Evolutionary conservation across 2,329 filamentous ascomycete genomes (phyloP).

Genomic region (Ophiostoma tasmaniense): DNA sequence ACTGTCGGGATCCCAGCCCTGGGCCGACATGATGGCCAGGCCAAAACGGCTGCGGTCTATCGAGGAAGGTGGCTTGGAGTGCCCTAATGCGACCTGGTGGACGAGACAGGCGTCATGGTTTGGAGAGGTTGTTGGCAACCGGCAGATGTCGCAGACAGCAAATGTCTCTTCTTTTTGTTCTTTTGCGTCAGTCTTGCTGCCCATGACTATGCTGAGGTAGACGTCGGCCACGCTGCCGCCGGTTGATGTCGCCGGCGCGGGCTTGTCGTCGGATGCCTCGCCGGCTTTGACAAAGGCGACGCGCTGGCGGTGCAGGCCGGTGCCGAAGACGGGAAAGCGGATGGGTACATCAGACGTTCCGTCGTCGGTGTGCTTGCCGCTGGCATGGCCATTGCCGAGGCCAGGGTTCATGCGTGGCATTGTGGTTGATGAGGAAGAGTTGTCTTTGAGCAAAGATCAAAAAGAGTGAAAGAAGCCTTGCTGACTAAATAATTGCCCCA

Average conservation of each 20-base stretch:
- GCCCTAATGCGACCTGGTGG: conserved; percentile 61
- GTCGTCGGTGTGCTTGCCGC: conserved; percentile 12
- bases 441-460: background rate
- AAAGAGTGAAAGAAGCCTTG: background rate
- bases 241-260: conserved; percentile 24
- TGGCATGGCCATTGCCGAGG: background rate
- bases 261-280: conserved; percentile 22
- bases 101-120: conserved; percentile 55
- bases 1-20: conserved; percentile 69
- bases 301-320: conserved; percentile 44
- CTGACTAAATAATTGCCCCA: background rate
- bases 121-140: background rate
- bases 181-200: background rate
- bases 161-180: background rate
- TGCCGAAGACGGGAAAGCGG: conserved; percentile 45
- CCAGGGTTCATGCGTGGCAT: background rate
- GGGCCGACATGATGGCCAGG: conserved; percentile 53
- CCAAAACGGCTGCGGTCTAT: conserved; percentile 64
- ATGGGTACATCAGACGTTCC: conserved; percentile 40
- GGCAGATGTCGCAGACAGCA: conserved; percentile 14
- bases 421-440: background rate
- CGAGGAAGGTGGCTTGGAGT: conserved; percentile 64
- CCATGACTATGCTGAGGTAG: conserved; percentile 55
- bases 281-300: conserved; percentile 52
- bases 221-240: conserved; percentile 43